A percentile compares a stretch with the other conserved stretches of the same genome.
Conservation (phyloP, 768 basidiomycete genomes). For the Rossbeevera mucosa region DNA sequence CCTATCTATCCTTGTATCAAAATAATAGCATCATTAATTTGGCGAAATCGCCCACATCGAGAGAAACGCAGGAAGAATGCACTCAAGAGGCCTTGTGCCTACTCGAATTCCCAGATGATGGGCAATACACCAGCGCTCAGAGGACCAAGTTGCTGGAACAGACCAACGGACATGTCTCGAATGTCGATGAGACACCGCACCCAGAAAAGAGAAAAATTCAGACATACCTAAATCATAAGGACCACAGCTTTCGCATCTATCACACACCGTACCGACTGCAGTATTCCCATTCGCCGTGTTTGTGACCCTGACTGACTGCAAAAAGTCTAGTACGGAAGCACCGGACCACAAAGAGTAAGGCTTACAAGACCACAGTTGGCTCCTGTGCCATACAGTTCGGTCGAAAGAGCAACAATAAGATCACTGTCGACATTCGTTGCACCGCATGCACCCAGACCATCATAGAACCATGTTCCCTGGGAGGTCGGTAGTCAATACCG, state of each 20-base stretch:
- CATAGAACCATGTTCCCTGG: conserved; percentile 68
- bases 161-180: conserved; percentile 61
- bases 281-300: conserved; percentile 51
- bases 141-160: conserved; percentile 50
- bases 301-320: conserved; percentile 55
- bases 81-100: conserved; percentile 36
- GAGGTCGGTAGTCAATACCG: conserved; percentile 6
- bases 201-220: conserved; percentile 1
- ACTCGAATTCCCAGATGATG: conserved; percentile 59
- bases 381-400: conserved; percentile 49
- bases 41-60: too few species aligned
- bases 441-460: conserved; percentile 63
- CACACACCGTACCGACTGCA: conserved; percentile 48
- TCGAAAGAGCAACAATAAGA: conserved; percentile 59
- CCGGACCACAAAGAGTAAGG: neutral
- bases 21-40: too few species aligned
- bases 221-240: conserved; percentile 51
- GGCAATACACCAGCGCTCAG: conserved; percentile 47
- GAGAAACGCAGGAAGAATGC: neutral
- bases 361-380: conserved; percentile 59
- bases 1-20: too few species aligned
- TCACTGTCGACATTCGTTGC: conserved; percentile 43
- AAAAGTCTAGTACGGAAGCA: neutral
- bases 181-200: conserved; percentile 3
- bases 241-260: conserved; percentile 57